Percentiles rank a stretch among this genome's conserved stretches.
phyloP scores from a whole-genome alignment of 2,329 filamentous ascomycete genomes.

The Colletotrichum magnum region DNA sequence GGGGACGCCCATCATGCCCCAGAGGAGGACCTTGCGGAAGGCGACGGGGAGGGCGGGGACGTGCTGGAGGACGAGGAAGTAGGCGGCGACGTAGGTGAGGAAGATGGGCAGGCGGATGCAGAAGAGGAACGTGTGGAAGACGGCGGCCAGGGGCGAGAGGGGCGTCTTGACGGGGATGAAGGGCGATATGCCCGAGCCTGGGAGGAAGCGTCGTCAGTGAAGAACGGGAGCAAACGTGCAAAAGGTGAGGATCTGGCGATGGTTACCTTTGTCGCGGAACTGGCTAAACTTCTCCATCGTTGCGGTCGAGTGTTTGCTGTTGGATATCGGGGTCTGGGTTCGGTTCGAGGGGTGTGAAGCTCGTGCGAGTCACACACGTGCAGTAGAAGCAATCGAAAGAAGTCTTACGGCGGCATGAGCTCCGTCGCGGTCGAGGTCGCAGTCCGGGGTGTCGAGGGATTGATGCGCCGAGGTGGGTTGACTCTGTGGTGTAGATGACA shows the following conservation, averaged over 20 bases:
- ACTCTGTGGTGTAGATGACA: not conserved
- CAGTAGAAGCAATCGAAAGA: not conserved
- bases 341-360: not conserved
- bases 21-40: slow-evolving; percentile 86
- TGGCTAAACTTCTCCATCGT: slow-evolving; percentile 95
- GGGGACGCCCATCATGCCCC: slow-evolving; percentile 88
- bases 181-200: slow-evolving; percentile 95
- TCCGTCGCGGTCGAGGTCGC: not conserved
- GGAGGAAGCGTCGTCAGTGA: not conserved
- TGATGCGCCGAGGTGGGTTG: slow-evolving; percentile 5
- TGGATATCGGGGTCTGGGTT: not conserved
- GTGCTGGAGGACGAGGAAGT: slow-evolving; percentile 87
- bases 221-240: not conserved
- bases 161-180: slow-evolving; percentile 87
- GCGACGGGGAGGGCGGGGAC: slow-evolving; percentile 72
- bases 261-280: slow-evolving; percentile 86
- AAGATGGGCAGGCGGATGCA: slow-evolving; percentile 85
- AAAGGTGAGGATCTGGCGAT: not conserved
- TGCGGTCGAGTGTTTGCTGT: not conserved
- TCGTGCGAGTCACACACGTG: slow-evolving; percentile 28
- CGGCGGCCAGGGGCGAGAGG: slow-evolving; percentile 72
- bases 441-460: slow-evolving; percentile 3
- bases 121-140: slow-evolving; percentile 81
- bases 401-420: slow-evolving; percentile 29
- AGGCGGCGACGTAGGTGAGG: slow-evolving; percentile 74